phyloP scores from a whole-genome alignment of 495 filamentous ascomycete genomes.

The Lepraria neglecta region DNA sequence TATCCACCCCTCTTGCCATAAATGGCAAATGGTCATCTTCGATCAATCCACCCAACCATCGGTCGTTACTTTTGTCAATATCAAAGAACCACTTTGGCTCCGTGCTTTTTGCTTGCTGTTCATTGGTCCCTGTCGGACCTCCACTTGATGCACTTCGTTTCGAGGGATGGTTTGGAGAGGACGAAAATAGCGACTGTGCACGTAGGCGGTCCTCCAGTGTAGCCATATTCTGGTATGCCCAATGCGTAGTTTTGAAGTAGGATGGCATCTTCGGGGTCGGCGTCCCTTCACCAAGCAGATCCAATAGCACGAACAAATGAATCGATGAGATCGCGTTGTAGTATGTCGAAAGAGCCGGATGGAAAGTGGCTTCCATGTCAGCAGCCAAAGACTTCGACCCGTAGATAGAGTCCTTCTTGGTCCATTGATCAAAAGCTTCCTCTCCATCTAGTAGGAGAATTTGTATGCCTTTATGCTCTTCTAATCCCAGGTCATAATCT shows the following conservation, averaged over 20 bases:
- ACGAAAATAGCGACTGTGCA: conserved; percentile 46
- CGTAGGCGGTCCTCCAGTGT: conserved; percentile 64
- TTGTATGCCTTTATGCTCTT: conserved; percentile 77
- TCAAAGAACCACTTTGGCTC: conserved; percentile 46
- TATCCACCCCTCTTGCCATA: conserved; percentile 71
- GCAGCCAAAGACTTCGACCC: conserved; percentile 75
- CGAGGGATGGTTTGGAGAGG: conserved; percentile 33
- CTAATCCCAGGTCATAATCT: conserved; percentile 37
- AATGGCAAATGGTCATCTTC: conserved; percentile 91
- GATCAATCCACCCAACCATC: conserved; percentile 49
- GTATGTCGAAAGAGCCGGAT: conserved; percentile 67
- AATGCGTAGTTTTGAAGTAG: conserved; percentile 83
- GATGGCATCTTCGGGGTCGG: conserved; percentile 70
- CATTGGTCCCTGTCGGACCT: background rate
- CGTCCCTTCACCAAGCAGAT: conserved; percentile 67
- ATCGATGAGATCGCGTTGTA: conserved; percentile 70
- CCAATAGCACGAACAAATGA: conserved; percentile 84
- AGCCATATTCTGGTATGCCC: conserved; percentile 76
- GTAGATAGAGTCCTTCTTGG: conserved; percentile 73
- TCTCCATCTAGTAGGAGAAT: conserved; percentile 89
- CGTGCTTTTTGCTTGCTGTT: conserved; percentile 5
- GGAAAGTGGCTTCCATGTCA: conserved; percentile 58
- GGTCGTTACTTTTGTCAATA: conserved; percentile 43
- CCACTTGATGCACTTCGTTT: conserved; percentile 15
- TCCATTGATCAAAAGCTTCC: conserved; percentile 82